These are phyloP conservation scores for Salicornia ramosissima DNA, from an alignment of 148 eudicot genomes.

Conservation along the genomic window DNA sequence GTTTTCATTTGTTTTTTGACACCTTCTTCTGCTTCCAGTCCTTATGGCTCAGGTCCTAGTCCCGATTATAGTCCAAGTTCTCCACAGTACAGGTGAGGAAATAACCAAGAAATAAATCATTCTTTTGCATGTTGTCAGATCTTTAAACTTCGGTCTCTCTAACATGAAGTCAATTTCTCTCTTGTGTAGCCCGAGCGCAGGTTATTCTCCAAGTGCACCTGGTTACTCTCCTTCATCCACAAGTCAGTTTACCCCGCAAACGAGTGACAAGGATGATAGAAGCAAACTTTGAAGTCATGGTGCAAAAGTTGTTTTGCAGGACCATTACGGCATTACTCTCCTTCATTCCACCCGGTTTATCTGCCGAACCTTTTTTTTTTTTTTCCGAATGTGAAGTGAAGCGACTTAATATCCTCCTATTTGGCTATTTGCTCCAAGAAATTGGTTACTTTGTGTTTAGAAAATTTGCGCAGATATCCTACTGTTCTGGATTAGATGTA, in stretches of 20 bases:
- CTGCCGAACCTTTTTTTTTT: too few species aligned
- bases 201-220: conserved; percentile 44
- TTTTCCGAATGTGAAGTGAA: neutral
- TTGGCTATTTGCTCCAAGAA: neutral
- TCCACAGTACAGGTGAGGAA: conserved; percentile 46
- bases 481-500: neutral
- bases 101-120: neutral
- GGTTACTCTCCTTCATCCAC: conserved; percentile 45
- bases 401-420: neutral
- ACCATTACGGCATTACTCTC: neutral
- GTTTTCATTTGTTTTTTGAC: conserved; percentile 17
- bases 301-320: neutral
- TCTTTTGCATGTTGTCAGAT: neutral
- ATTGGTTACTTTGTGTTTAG: neutral
- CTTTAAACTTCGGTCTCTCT: neutral
- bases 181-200: conserved; percentile 41
- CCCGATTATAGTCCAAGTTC: conserved; percentile 52
- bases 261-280: conserved; percentile 32
- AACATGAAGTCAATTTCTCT: neutral
- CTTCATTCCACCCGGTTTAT: too few species aligned
- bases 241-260: conserved; percentile 41
- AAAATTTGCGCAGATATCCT: neutral
- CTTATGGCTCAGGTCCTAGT: conserved; percentile 39
- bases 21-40: conserved; percentile 27
- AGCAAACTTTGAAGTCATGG: conserved; percentile 19